Base-by-base conservation (phyloP, 306 rosid genomes). In the Lithocarpus polystachyus region DNA sequence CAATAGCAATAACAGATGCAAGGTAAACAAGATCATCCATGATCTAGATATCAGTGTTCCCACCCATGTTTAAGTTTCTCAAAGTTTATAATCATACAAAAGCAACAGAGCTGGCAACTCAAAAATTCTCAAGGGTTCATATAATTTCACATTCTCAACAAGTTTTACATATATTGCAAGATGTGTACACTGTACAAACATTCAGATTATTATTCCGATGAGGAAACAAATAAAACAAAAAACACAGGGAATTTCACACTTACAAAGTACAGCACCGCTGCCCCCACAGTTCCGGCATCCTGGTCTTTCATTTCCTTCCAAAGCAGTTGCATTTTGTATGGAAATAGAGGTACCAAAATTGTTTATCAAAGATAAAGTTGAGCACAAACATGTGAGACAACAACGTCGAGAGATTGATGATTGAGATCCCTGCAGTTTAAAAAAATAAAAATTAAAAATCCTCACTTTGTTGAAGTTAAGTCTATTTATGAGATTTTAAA, bases 221-320 rank as follows among this genome's bases (percentile, higher is more conserved):
- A 74, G 55, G 43, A 24, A 28, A 76, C 29, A 78, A 43, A 15
- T 11, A 19, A 31, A 14, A 40, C 15, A 6, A 4, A 52, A 4
- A 52, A 43, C 31, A 53, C 53, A 20, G 37, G 26, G 45, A 72
- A 40, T 3, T 48, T 28, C 52, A 22, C 51, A 79, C 97, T 82
- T 80, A 94, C 99, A 94, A 31, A 94, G 87, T 71, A 94, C 86
- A 52, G 97, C 93, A 19, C 99, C 99, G 22, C 88, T 91, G 69
- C 99, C 99, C 33, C 90, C 87, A 75, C 99, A 95, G 72, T 95
- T 95, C 84, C 97, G 84, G 77, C 99, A 95, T 4, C 13, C 92
- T 0, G 97, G 89, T 83, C 69, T 89, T 33, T 93, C 92, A 67
- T 71, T 89, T 29, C 84, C 89, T 72, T 87, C 92, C 73, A 76